phyloP scores from a whole-genome alignment of 148 eudicot species.

The Heliamphora exappendiculata region DNA sequence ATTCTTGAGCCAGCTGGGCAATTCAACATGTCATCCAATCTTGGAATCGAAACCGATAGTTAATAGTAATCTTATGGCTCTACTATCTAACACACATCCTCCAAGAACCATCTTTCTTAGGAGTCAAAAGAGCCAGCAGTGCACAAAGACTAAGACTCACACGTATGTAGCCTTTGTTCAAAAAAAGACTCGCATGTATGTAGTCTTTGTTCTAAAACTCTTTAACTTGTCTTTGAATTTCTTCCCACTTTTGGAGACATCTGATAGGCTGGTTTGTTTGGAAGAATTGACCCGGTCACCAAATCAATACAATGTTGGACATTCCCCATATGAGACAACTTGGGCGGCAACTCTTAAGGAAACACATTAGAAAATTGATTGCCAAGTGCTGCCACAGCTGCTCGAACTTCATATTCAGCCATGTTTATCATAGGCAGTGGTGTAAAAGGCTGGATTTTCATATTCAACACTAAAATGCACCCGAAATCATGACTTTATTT shows the following conservation, averaged over 20 bases:
- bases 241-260: background rate
- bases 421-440: background rate
- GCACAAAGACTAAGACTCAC: background rate
- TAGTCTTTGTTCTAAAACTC: background rate
- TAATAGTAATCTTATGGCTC: background rate
- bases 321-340: background rate
- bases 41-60: background rate
- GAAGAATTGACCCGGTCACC: background rate
- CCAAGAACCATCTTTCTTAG: background rate
- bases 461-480: background rate
- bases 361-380: background rate
- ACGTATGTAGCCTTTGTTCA: too few species aligned
- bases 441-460: too few species aligned
- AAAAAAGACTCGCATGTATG: background rate
- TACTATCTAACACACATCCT: background rate
- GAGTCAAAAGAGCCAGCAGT: background rate
- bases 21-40: background rate
- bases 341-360: background rate
- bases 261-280: background rate
- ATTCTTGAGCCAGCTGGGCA: too few species aligned
- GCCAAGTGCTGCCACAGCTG: background rate
- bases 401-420: background rate
- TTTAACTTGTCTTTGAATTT: background rate
- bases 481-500: background rate
- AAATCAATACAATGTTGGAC: background rate